These are phyloP conservation scores for Talaromyces sp. DNA, from an alignment of 2,329 filamentous ascomycete species.

Conservation along the genomic window DNA sequence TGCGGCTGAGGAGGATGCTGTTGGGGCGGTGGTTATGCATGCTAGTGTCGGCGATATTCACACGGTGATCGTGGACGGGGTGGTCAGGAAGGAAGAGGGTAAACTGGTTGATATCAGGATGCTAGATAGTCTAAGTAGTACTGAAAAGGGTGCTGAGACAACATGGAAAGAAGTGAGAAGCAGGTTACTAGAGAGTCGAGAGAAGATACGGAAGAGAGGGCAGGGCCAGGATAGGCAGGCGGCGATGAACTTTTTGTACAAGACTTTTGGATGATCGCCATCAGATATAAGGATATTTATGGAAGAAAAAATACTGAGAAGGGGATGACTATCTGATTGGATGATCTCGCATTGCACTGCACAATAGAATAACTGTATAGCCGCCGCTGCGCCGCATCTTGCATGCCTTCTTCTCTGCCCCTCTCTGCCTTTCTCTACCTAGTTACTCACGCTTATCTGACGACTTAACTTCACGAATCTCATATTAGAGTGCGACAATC, in stretches of 20 bases:
- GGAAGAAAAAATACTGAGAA: neutral
- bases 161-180: neutral
- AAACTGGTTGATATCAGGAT: neutral
- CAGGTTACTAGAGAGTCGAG: slow-evolving; percentile 1
- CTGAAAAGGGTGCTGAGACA: neutral
- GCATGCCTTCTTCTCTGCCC: neutral
- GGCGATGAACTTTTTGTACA: neutral
- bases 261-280: neutral
- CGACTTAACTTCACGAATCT: neutral
- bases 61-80: slow-evolving; percentile 30
- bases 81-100: neutral
- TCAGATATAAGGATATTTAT: neutral
- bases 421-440: neutral
- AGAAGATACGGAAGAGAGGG: neutral
- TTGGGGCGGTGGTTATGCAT: slow-evolving; percentile 32
- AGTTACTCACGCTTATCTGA: neutral
- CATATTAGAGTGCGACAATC: neutral
- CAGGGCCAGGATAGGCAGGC: neutral
- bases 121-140: neutral
- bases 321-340: neutral
- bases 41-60: slow-evolving; percentile 27
- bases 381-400: neutral
- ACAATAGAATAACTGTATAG: neutral
- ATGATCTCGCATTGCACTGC: neutral
- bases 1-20: slow-evolving; percentile 26